A percentile compares a stretch with the other conserved stretches of the same genome.
These are phyloP conservation scores for Cotoneaster glaucophyllus DNA, from an alignment of 306 rosid genomes.

Conservation along the genomic window DNA sequence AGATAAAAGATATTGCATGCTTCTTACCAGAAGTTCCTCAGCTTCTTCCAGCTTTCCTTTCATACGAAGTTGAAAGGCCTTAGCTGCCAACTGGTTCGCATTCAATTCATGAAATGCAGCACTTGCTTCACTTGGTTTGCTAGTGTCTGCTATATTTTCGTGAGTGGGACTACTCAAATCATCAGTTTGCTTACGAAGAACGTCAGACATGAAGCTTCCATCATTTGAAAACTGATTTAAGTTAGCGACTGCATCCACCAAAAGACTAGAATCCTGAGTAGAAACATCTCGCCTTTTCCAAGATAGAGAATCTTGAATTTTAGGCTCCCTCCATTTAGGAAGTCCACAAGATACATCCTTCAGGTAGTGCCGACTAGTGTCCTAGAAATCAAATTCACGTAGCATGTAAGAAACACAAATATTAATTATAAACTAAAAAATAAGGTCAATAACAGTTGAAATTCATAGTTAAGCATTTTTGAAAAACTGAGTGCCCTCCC, in stretches of 20 bases:
- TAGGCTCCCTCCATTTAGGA: slow-evolving; percentile 71
- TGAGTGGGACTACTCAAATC: slow-evolving; percentile 27
- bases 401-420: background rate
- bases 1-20: background rate
- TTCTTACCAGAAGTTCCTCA: slow-evolving; percentile 61
- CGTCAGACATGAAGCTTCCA: slow-evolving; percentile 59
- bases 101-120: slow-evolving; percentile 37
- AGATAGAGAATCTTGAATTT: slow-evolving; percentile 58
- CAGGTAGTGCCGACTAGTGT: slow-evolving; percentile 34
- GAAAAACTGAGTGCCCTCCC: slow-evolving; percentile 7
- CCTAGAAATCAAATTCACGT: slow-evolving; percentile 1
- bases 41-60: slow-evolving; percentile 95
- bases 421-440: background rate
- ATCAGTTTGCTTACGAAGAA: slow-evolving; percentile 27
- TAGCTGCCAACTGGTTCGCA: slow-evolving; percentile 95
- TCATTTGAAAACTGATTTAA: slow-evolving; percentile 64
- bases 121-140: slow-evolving; percentile 26
- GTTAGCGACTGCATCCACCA: slow-evolving; percentile 67
- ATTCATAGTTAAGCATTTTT: slow-evolving; percentile 1
- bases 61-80: slow-evolving; percentile 85
- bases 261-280: slow-evolving; percentile 41
- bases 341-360: slow-evolving; percentile 48
- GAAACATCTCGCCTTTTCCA: slow-evolving; percentile 56
- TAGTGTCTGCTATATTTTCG: slow-evolving; percentile 31
- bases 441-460: background rate